Evolutionary conservation across 2,329 filamentous ascomycete species (phyloP).

Genomic region (Daldinia sp.): DNA sequence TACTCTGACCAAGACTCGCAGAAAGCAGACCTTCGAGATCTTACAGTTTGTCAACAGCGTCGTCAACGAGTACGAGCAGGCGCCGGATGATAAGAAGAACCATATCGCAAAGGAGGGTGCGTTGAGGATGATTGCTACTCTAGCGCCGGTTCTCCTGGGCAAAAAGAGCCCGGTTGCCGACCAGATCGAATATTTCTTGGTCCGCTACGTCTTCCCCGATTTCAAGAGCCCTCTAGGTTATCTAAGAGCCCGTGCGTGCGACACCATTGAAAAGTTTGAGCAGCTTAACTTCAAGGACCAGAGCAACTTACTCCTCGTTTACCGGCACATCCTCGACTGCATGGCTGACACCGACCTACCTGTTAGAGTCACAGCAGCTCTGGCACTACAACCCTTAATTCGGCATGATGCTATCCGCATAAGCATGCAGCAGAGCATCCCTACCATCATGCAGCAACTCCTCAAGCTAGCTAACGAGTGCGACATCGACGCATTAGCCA

Average conservation of each 20-base stretch:
- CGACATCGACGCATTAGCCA: slow-evolving; percentile 95
- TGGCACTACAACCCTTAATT: slow-evolving; percentile 95
- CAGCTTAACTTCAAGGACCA: slow-evolving; percentile 96
- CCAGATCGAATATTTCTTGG: slow-evolving; percentile 98
- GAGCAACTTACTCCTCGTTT: slow-evolving; percentile 95
- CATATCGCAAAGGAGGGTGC: slow-evolving; percentile 97
- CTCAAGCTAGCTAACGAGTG: slow-evolving; percentile 97
- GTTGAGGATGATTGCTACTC: slow-evolving; percentile 94
- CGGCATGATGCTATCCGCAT: slow-evolving; percentile 92
- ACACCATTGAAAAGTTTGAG: slow-evolving; percentile 98
- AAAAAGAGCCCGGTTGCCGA: slow-evolving; percentile 99
- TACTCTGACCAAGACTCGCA: slow-evolving; percentile 90
- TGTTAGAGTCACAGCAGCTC: slow-evolving; percentile 91
- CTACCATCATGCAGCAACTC: slow-evolving; percentile 99
- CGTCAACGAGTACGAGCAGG: slow-evolving; percentile 90
- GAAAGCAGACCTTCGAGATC: slow-evolving; percentile 96
- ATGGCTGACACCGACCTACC: slow-evolving; percentile 96
- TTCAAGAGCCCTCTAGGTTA: slow-evolving; percentile 94
- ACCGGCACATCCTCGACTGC: slow-evolving; percentile 94
- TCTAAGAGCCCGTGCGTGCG: slow-evolving; percentile 92
- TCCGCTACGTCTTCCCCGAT: slow-evolving; percentile 97
- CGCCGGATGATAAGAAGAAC: slow-evolving; percentile 89
- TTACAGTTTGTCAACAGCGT: slow-evolving; percentile 95
- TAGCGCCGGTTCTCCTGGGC: slow-evolving; percentile 92
- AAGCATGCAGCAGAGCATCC: slow-evolving; percentile 97